These are phyloP conservation scores for Cardamine chenopodiifolia DNA, from an alignment of 345 rosid species.

Conservation along the genomic window DNA sequence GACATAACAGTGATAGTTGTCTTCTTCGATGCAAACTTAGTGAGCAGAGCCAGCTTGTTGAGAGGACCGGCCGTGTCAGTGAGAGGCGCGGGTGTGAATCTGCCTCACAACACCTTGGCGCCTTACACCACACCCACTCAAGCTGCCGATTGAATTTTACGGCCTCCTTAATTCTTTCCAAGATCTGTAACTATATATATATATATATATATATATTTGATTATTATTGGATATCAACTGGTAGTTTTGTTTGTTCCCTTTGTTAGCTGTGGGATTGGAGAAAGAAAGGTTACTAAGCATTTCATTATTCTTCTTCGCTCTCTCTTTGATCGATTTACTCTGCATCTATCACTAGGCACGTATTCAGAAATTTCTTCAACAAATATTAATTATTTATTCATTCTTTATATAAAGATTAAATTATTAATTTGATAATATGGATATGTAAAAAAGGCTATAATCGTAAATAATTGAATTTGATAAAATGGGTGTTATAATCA, in stretches of 20 bases:
- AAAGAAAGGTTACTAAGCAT: not conserved
- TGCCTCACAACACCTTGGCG: constrained; percentile 60
- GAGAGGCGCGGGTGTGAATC: constrained; percentile 71
- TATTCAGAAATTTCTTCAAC: no score
- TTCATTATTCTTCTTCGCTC: not conserved
- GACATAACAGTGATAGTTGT: constrained; percentile 84
- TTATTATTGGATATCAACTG: constrained; percentile 10
- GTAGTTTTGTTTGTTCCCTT: constrained; percentile 18
- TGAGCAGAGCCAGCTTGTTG: constrained; percentile 56
- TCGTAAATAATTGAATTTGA: not conserved
- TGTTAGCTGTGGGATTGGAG: constrained; percentile 1
- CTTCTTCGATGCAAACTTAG: constrained; percentile 72
- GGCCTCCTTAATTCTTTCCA: constrained; percentile 3
- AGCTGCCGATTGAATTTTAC: not conserved
- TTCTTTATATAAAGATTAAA: no score
- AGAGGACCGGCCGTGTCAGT: constrained; percentile 54
- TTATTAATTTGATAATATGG: not conserved
- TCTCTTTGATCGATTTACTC: not conserved
- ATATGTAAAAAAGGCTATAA: not conserved
- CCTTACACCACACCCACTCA: constrained; percentile 58
- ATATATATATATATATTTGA: not conserved
- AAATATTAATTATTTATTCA: no score
- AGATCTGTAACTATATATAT: constrained; percentile 11
- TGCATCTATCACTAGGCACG: no score
- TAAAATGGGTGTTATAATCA: no score